Conservation (phyloP, 352 stramenopile genomes). For the Globisporangium acanthophoron region DNA sequence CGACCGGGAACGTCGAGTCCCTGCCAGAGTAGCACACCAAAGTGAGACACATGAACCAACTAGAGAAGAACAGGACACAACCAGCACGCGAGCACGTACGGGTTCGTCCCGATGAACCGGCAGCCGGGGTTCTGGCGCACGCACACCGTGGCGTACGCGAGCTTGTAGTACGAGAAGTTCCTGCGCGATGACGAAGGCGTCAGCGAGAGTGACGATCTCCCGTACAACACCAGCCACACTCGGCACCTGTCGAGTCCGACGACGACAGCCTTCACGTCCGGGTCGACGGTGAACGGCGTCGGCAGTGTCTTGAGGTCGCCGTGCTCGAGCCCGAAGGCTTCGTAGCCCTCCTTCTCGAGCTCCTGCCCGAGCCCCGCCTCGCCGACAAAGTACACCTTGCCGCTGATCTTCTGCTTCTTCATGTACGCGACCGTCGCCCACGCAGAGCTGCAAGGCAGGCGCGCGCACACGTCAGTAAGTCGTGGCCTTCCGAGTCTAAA, state of each 20-base stretch:
- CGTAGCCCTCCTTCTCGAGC: constrained; percentile 58
- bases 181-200: constrained; percentile 13
- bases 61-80: too few species aligned
- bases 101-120: constrained; percentile 80
- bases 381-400: constrained; percentile 85
- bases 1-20: constrained; percentile 70
- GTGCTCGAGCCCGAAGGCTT: constrained; percentile 62
- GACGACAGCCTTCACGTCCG: constrained; percentile 71
- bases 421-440: constrained; percentile 80
- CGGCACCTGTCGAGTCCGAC: constrained; percentile 65
- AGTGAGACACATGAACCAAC: background rate
- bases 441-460: constrained; percentile 39
- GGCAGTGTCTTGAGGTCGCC: constrained; percentile 67
- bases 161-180: constrained; percentile 83
- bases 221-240: background rate
- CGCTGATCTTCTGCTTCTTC: constrained; percentile 64
- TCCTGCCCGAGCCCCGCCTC: constrained; percentile 64
- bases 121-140: constrained; percentile 67
- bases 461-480: background rate
- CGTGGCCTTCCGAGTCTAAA: background rate
- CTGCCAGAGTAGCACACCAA: constrained; percentile 14
- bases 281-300: constrained; percentile 57
- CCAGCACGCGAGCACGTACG: constrained; percentile 26
- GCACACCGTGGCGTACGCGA: constrained; percentile 72
- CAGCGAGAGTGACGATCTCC: background rate